Base-by-base conservation (phyloP, 2,329 filamentous ascomycete genomes). In the Alternaria arborescens region DNA sequence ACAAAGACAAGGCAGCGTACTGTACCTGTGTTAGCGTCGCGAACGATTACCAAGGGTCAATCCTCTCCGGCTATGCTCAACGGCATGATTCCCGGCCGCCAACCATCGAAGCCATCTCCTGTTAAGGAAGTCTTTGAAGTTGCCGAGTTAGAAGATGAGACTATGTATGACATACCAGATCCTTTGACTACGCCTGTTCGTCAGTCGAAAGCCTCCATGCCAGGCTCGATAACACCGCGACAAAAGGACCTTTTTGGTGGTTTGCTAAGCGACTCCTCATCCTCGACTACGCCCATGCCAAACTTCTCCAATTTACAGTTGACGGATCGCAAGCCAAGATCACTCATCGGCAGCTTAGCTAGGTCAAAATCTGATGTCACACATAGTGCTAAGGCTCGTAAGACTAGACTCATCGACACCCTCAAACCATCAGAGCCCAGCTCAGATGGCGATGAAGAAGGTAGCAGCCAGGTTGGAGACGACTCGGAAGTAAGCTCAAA, bases 101-200 rank as follows among this genome's bases (percentile, higher is more conserved):
- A 64, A 8, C 51, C 57, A 14, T 28, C 62, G 1, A 67, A 67
- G 30, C 64, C 67, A 34, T 61, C 69, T n/a, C 63, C 64, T 38
- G 34, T 65, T 12, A 52, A 53, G 14, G 60, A 67, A 52, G 42
- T 52, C 3, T 54, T 66, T 8, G 67, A 71, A 42, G 42, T 62
- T 16, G 50, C 62, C 8, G 54, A 60, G 18, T 36, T 58, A 8
- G 74, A 77, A 16, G 74, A 77, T 43, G 70, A 74, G 42, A 77
- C 74, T 5, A 78, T 78, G 74, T 77, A 77, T 50, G 75, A 77
- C n/a, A 74, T 77, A 26, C 67, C 61, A 52, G 67, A 72, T 14
- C 41, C 69, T 18, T 51, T 62, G 1, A 65, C 69, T 16, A 76
- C 76, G 12, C 62, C 66, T 46, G 61, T 58, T 26, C 68, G 62